Evolutionary conservation across 2,329 filamentous ascomycete species (phyloP), one percentile per base, ranked within the genome.

Genomic region (Fusarium avenaceum): DNA sequence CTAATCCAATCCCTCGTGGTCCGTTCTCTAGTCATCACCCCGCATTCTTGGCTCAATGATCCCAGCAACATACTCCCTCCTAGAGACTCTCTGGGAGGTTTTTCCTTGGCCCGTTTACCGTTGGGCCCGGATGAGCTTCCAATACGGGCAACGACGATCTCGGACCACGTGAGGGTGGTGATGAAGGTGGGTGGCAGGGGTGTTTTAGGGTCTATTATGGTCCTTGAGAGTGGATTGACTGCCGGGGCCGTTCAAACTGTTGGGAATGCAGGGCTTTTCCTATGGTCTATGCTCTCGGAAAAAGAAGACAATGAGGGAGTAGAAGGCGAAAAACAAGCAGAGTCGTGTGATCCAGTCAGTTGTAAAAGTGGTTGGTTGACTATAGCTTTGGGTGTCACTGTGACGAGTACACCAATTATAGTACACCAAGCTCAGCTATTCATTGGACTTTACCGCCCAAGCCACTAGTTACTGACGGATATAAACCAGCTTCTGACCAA

Each of bases 81-180:
- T 32, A 33, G 20, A 26, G 32, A 22, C 39, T 45, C 38, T 48
- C 26, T 35, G 13, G 24, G 40, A 38, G 14, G 38, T 65, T 57
- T 65, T 50, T 63, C 62, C 57, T 61, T 68, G 55, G 63, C 57
- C 48, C 14, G 26, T 52, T 63, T 44, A 44, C 48, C 15, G 52
- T 64, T 64, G 61, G 49, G 54, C 26, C 38, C 68, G 70, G 71
- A 66, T 49, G 57, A 73, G 71, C 68, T 73, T 72, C 71, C 71
- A 49, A 66, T 60, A 68, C 28, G 49, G 70, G 65, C 56, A 73
- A 72, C 65, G 54, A 53, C 55, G 51, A 70, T 57, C 58, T 69
- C 51, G 51, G 62, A 65, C 61, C 65, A 69, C 65, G 65, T 69
- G 65, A 68, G 65, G 47, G 30, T 51, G 48, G 48, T 61, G 52